Base-by-base conservation (phyloP, 2,329 filamentous ascomycete genomes). In the Ascochyta pisi region DNA sequence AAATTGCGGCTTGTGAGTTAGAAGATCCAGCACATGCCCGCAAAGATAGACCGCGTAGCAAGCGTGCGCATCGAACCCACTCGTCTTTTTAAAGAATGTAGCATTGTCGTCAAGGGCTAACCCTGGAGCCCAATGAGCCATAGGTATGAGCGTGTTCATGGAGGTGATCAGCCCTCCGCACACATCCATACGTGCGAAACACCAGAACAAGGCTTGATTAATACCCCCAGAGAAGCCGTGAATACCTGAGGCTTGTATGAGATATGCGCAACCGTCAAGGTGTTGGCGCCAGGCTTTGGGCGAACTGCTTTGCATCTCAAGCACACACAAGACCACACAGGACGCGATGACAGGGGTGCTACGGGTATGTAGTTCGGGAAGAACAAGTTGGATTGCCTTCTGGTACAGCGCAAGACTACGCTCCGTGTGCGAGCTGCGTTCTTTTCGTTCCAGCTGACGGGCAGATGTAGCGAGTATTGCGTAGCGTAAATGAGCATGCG, bases 121-220 rank as follows among this genome's bases (percentile, higher is more conserved):
- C 6, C 75, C 72, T 0, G 78, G 76, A 5, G 80, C 73, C 83
- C 83, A 85, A 57, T 78, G 79, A 24, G 77, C 73, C 3, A 83
- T 75, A 2, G 78, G 78, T 2, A 84, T 76, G 3, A 84, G 77
- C 0, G 81, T 80, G 16, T 76, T 79, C 39, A 82, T 77, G 0
- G 79, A 79, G 0, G 82, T 84, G 22, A 86, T 85, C 13, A 86
- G 75, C 2, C 81, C 81, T 33, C 81, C 82, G 55, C 83, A 85
- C 3, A 84, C 63, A 63, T 86, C 83, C 82, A 85, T 85, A 39
- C 83, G 76, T 0, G 81, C 82, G 63, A 84, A 85, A 60, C 82
- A 84, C 83, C 83, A 86, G 58, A 85, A 86, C 0, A 85, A 74
- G 0, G 82, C 83, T 60, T 83, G 81, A 6, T 82, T 68, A 16